Evolutionary conservation across 352 stramenopile species (phyloP).

Genomic region (Aphanomyces euteiches): DNA sequence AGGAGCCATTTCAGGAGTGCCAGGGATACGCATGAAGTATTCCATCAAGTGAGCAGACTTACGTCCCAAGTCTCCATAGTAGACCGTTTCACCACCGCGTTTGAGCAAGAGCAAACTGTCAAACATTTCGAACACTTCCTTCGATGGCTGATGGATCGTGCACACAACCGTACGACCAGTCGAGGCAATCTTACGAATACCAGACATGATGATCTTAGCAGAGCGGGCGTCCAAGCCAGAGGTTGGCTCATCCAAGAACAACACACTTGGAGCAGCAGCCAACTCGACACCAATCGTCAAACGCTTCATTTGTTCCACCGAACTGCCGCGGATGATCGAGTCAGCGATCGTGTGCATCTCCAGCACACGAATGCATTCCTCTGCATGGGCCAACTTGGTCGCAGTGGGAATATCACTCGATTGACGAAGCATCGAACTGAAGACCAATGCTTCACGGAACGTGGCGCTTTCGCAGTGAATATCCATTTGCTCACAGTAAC

Average conservation of each 20-base stretch:
- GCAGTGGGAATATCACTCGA: conserved; percentile 33
- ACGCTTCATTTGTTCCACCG: conserved; percentile 59
- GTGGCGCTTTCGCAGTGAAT: conserved; percentile 86
- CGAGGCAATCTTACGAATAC: conserved; percentile 82
- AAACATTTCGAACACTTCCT: conserved; percentile 85
- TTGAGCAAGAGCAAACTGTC: conserved; percentile 79
- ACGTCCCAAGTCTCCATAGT: conserved; percentile 51
- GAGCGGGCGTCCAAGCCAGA: conserved; percentile 82
- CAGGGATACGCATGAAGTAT: conserved; percentile 48
- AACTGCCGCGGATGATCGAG: conserved; percentile 55
- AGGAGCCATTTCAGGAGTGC: conserved; percentile 43
- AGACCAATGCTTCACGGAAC: conserved; percentile 84
- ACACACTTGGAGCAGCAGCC: conserved; percentile 70
- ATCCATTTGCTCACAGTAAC: conserved; percentile 85
- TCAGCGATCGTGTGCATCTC: conserved; percentile 46
- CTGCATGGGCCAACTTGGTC: conserved; percentile 47
- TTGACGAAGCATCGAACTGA: conserved; percentile 81
- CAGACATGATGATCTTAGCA: conserved; percentile 83
- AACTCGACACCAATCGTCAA: conserved; percentile 88
- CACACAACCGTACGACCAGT: conserved; percentile 79
- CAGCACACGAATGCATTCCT: conserved; percentile 50
- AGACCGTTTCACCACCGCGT: conserved; percentile 48
- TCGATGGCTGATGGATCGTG: conserved; percentile 91
- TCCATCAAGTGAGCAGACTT: conserved; percentile 47
- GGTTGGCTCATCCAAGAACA: conserved; percentile 89